phyloP scores from a whole-genome alignment of 2,329 filamentous ascomycete species.

The Phialophora chinensis region DNA sequence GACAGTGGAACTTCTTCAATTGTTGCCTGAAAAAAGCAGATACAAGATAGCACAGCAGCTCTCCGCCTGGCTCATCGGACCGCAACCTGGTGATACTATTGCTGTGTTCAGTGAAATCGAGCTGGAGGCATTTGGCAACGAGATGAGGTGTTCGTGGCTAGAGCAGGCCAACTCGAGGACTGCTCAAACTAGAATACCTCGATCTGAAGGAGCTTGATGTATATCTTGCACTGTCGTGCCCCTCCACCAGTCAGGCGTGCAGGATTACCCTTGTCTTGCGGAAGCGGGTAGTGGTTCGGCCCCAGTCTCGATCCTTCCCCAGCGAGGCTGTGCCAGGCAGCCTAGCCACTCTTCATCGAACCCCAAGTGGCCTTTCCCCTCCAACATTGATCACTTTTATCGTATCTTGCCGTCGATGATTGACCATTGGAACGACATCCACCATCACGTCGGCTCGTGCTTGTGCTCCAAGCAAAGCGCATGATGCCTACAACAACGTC shows the following conservation, averaged over 20 bases:
- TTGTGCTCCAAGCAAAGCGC: background rate
- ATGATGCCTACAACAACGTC: slow-evolving; percentile 5
- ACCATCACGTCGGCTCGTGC: background rate
- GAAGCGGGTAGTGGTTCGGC: background rate
- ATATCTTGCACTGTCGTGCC: background rate
- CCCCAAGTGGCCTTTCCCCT: background rate
- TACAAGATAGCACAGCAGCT: slow-evolving; percentile 1
- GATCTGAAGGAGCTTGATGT: background rate
- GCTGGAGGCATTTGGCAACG: background rate
- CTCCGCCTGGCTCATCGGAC: slow-evolving; percentile 2
- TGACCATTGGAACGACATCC: background rate
- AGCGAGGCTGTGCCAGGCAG: background rate
- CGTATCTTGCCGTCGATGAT: background rate
- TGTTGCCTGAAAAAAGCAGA: background rate
- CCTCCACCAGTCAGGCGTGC: background rate
- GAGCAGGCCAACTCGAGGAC: background rate
- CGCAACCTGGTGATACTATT: background rate
- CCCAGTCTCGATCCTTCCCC: background rate
- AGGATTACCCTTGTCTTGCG: background rate
- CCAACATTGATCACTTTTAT: background rate
- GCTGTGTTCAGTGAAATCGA: background rate
- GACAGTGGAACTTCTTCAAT: background rate
- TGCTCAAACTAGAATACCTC: background rate
- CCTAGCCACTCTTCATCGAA: background rate
- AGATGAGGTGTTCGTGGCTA: background rate